Evolutionary conservation across 805 yeast species (phyloP).

Genomic region (Candida easanensis): DNA sequence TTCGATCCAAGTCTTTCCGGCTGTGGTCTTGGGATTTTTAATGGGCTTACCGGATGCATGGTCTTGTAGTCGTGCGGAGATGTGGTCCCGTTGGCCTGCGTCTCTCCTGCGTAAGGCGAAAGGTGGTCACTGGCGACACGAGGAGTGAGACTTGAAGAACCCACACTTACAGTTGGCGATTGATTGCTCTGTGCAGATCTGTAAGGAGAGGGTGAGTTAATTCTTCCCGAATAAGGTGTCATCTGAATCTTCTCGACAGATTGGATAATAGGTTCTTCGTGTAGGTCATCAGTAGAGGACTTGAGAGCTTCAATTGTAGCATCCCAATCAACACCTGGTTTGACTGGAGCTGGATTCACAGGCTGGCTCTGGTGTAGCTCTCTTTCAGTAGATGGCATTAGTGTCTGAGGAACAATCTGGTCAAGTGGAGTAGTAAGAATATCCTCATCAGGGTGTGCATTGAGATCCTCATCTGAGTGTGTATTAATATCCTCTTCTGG

Average conservation of each 20-base stretch:
- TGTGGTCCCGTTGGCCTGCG: not conserved
- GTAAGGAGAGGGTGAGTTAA: constrained; percentile 14
- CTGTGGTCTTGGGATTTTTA: not conserved
- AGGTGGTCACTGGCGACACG: constrained; percentile 1
- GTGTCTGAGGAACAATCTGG: not conserved
- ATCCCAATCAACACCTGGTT: constrained; percentile 22
- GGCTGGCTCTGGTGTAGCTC: too few relatives aligned
- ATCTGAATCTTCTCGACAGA: constrained; percentile 5
- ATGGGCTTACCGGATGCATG: constrained; percentile 13
- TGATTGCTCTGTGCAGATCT: constrained; percentile 1
- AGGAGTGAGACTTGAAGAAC: not conserved
- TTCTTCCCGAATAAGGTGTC: constrained; percentile 20
- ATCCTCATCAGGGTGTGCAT: constrained; percentile 1
- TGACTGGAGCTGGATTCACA: not conserved
- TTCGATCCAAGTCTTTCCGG: not conserved
- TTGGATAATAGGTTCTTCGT: not conserved
- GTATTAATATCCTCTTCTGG: constrained; percentile 2
- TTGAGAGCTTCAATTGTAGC: constrained; percentile 23
- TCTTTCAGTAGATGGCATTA: not conserved
- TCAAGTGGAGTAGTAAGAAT: not conserved
- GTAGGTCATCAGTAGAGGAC: constrained; percentile 3
- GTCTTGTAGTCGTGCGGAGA: constrained; percentile 6
- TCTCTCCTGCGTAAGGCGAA: not conserved
- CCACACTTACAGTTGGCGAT: constrained; percentile 6
- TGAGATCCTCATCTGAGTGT: constrained; percentile 1